A percentile compares a stretch with the other conserved stretches of the same genome.
phyloP scores from a whole-genome alignment of 257 asterid genomes.

The Solanum bulbocastanum region DNA sequence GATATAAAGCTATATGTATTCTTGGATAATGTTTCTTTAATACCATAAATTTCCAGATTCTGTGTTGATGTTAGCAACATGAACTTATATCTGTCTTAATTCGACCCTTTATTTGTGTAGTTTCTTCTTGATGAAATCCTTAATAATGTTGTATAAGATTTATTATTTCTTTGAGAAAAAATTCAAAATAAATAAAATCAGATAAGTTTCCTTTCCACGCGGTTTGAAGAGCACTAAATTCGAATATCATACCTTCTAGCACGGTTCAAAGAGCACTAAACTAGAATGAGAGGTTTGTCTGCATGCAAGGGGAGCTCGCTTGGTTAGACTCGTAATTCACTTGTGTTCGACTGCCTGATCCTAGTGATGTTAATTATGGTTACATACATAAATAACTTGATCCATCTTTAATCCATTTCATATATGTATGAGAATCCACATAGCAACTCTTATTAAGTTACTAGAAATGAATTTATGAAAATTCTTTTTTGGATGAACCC shows the following conservation, averaged over 20 bases:
- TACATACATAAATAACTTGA: neutral
- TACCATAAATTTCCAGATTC: neutral
- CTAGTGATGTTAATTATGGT: neutral
- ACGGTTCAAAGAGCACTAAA: neutral
- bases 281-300: neutral
- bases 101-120: neutral
- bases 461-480: neutral
- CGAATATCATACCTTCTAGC: too few relatives aligned
- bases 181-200: neutral
- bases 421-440: neutral
- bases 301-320: neutral
- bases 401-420: neutral
- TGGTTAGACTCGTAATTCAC: neutral
- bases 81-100: neutral
- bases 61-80: neutral
- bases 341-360: fast-evolving
- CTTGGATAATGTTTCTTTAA: neutral
- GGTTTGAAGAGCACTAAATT: neutral
- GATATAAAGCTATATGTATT: neutral
- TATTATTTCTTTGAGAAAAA: neutral
- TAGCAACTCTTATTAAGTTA: fast-evolving
- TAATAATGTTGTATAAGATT: too few relatives aligned
- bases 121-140: neutral
- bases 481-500: neutral
- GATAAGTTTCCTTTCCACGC: fast-evolving